Base-by-base conservation (phyloP, 2,329 filamentous ascomycete genomes). In the Claviceps humidiphila region DNA sequence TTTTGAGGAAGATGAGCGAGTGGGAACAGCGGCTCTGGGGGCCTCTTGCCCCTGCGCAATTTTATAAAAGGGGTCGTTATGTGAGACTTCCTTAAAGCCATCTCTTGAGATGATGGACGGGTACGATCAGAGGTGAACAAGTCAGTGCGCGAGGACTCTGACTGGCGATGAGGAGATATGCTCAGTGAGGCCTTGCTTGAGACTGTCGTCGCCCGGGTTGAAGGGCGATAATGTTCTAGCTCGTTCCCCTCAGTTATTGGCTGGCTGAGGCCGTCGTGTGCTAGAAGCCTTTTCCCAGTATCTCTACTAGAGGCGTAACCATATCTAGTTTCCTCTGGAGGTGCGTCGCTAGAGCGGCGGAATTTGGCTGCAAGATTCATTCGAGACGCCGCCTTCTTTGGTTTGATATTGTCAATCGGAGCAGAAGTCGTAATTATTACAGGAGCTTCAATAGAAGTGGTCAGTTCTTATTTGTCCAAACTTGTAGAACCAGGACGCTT, bases 371-470 rank as follows among this genome's bases (percentile, higher is more conserved):
- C 71, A 20, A 82, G 67, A 59, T 72, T 76, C 55, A 81, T 71
- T 42, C 78, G 73, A 37, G 78, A 75, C 42, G 73, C 66, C 58
- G 77, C 81, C 64, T 78, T 82, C 48, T 73, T 76, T 55, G 74
- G 65, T 49, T 65, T 59, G 39, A 73, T 73, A 20, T 80, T 64
- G 50, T 85, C 78, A 58, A 82, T 78, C 8, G 89, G 93, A 9
- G 93, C 90, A 16, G 90, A 87, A 11, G 91, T 97, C 49, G 87
- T 95, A 66, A 97, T 93, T 64, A 97, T 97, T 59, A 80, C 74
- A 47, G 81, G 80, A 56, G 80, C 80, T 84, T 38, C 20, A n/a
- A 8, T 9, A 7, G 6, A 22, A 11, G 13, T 45, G 16, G 17
- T 50, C 39, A 50, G 41, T 50, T 45, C 17, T 39, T 14, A 8